Conservation (phyloP, 1,284 basidiomycete species). For the Apiotrichum veenhuisii region DNA sequence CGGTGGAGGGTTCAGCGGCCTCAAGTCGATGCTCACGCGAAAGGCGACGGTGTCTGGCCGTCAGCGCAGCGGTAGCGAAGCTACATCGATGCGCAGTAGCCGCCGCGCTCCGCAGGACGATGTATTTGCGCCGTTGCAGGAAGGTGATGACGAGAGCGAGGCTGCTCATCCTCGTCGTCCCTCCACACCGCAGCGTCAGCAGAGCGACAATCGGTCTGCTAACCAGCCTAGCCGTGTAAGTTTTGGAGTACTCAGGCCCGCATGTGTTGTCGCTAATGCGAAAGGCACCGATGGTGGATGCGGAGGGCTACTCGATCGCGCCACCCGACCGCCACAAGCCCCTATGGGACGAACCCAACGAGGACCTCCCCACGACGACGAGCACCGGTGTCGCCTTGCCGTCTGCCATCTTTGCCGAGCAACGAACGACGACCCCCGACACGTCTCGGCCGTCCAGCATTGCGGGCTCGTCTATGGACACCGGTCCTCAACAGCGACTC, state of each 20-base stretch:
- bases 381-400: constrained; percentile 14
- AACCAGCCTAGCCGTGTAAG: neutral
- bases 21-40: constrained; percentile 49
- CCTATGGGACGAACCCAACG: constrained; percentile 50
- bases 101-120: constrained; percentile 14
- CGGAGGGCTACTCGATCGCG: constrained; percentile 55
- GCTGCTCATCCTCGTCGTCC: neutral
- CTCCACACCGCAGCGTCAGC: neutral
- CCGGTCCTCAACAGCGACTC: constrained; percentile 10
- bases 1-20: constrained; percentile 35
- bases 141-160: neutral
- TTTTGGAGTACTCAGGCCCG: too few species aligned
- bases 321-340: constrained; percentile 53
- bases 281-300: constrained; percentile 49
- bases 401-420: constrained; percentile 16
- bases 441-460: neutral
- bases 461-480: neutral
- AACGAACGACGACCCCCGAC: constrained; percentile 10
- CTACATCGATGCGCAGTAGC: constrained; percentile 21
- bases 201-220: neutral
- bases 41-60: constrained; percentile 34
- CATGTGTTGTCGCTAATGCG: too few species aligned
- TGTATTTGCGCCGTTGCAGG: constrained; percentile 3
- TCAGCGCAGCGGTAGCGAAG: constrained; percentile 28
- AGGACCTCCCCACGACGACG: constrained; percentile 12